Evolutionary conservation across 2,329 filamentous ascomycete species (phyloP).

Genomic region (Chaetomium globosum): DNA sequence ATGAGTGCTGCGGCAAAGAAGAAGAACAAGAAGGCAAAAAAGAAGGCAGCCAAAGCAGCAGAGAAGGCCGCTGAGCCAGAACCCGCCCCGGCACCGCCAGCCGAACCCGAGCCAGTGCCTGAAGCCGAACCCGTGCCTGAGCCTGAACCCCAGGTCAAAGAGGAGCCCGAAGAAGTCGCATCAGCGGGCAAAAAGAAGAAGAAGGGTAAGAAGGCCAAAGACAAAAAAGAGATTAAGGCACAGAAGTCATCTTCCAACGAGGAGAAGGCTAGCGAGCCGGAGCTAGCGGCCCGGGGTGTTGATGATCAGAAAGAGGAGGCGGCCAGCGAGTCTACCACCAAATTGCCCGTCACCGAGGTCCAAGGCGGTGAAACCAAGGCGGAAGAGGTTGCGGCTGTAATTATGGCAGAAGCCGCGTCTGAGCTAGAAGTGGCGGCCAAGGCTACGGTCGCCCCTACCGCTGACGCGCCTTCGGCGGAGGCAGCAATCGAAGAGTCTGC

Average conservation of each 20-base stretch:
- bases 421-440: slow-evolving; percentile 20
- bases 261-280: slow-evolving; percentile 24
- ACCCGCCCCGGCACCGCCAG: slow-evolving; percentile 18
- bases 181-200: slow-evolving; percentile 33
- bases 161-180: slow-evolving; percentile 28
- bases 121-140: slow-evolving; percentile 26
- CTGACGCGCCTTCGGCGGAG: not conserved
- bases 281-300: slow-evolving; percentile 12
- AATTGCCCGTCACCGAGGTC: slow-evolving; percentile 11
- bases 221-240: slow-evolving; percentile 25
- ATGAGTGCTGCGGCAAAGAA: slow-evolving; percentile 25
- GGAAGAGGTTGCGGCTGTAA: slow-evolving; percentile 16
- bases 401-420: slow-evolving; percentile 4
- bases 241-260: slow-evolving; percentile 24
- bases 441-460: not conserved
- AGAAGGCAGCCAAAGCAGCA: slow-evolving; percentile 30
- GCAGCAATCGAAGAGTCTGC: not conserved
- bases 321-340: slow-evolving; percentile 14
- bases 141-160: slow-evolving; percentile 28
- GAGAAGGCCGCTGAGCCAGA: slow-evolving; percentile 24
- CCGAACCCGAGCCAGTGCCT: slow-evolving; percentile 19
- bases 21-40: slow-evolving; percentile 34
- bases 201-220: slow-evolving; percentile 31
- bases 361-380: slow-evolving; percentile 17
- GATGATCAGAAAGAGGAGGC: slow-evolving; percentile 18